phyloP scores from a whole-genome alignment of 495 filamentous ascomycete species.

The Sordaria brevicollis region DNA sequence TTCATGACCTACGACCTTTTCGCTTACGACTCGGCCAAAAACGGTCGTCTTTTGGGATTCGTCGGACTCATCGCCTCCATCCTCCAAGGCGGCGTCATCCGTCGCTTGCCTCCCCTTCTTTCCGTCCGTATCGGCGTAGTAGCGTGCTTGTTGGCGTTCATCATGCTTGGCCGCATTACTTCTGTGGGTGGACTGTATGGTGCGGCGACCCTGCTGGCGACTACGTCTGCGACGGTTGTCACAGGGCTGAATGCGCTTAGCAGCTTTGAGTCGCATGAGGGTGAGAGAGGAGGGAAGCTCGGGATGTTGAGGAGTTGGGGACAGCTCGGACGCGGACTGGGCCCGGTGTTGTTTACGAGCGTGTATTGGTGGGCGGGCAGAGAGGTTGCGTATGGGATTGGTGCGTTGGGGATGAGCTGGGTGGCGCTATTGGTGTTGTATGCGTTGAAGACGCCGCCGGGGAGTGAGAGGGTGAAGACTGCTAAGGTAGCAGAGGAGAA shows the following conservation, averaged over 20 bases:
- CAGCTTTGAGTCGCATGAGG: constrained; percentile 74
- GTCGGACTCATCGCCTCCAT: constrained; percentile 88
- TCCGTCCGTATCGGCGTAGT: constrained; percentile 71
- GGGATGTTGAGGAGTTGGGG: constrained; percentile 76
- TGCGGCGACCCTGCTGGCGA: constrained; percentile 71
- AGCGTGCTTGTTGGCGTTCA: constrained; percentile 68
- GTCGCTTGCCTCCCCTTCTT: constrained; percentile 66
- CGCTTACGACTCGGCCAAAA: constrained; percentile 61
- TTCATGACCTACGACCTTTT: constrained; percentile 97
- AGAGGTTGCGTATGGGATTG: constrained; percentile 71
- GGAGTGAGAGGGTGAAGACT: constrained; percentile 17
- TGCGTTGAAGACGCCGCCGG: constrained; percentile 45
- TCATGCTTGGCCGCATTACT: constrained; percentile 59
- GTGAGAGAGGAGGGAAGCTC: constrained; percentile 74
- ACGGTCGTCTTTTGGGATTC: constrained; percentile 82
- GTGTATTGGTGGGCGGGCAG: constrained; percentile 98
- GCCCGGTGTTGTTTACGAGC: constrained; percentile 85
- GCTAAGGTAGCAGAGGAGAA: constrained; percentile 15
- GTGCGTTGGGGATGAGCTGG: constrained; percentile 65
- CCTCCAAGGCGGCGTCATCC: constrained; percentile 76
- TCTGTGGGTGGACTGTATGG: constrained; percentile 61
- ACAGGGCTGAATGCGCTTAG: constrained; percentile 85
- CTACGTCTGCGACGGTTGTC: constrained; percentile 88
- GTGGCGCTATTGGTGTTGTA: constrained; percentile 64
- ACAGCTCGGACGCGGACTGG: constrained; percentile 76